phyloP scores from a whole-genome alignment of 2,329 filamentous ascomycete species.

The Parascedosporium putredinis region DNA sequence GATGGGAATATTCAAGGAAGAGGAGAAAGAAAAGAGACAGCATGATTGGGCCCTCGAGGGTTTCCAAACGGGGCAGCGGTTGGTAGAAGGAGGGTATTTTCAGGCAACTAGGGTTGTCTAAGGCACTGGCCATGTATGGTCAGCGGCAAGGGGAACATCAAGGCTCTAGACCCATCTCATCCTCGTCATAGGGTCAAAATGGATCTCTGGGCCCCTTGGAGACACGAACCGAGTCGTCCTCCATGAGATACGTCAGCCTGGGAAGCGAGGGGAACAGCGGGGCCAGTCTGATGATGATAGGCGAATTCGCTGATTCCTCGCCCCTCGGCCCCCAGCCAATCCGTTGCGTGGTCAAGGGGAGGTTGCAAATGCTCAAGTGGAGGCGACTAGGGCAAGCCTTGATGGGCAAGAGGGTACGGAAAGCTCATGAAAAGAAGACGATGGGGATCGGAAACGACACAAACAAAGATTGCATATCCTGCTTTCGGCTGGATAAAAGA shows the following conservation, averaged over 20 bases:
- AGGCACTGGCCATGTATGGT: background rate
- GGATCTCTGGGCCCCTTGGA: too few species aligned
- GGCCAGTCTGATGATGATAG: background rate
- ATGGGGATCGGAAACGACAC: slow-evolving; percentile 2
- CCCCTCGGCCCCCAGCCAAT: too few species aligned
- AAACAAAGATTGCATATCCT: background rate
- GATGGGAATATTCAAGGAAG: background rate
- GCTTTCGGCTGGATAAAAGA: background rate
- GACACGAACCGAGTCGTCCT: background rate
- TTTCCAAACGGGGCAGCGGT: background rate
- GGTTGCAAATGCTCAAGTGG: too few species aligned
- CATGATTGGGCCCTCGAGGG: background rate
- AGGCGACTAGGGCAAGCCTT: too few species aligned
- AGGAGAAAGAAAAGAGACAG: background rate
- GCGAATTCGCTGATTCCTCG: background rate
- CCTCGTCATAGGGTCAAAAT: too few species aligned
- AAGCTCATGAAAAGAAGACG: slow-evolving; percentile 9
- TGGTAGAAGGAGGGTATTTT: background rate
- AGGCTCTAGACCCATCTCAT: too few species aligned
- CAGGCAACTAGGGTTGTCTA: background rate
- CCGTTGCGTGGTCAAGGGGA: too few species aligned
- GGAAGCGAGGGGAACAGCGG: background rate
- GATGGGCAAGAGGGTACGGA: background rate
- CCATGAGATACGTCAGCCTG: background rate
- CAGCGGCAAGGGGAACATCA: too few species aligned